phyloP scores from a whole-genome alignment of 495 filamentous ascomycete species.

The Entonaema liquescens region DNA sequence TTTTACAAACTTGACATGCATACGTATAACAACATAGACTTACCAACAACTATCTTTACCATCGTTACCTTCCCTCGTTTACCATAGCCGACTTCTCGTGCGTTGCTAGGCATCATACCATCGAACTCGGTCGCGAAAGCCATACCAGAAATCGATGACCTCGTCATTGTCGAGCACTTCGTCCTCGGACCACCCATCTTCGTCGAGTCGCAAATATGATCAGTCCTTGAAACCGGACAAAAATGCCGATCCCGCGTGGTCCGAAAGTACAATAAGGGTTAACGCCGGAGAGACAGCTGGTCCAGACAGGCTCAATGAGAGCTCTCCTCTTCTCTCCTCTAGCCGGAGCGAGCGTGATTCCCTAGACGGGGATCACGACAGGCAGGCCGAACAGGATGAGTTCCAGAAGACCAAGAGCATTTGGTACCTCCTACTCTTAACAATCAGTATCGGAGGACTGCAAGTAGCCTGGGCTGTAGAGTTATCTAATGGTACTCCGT shows the following conservation, averaged over 20 bases:
- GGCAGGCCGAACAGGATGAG: conserved; percentile 53
- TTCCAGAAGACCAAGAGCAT: conserved; percentile 73
- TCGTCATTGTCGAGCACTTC: conserved; percentile 44
- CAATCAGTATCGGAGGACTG: conserved; percentile 82
- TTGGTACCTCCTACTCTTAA: conserved; percentile 85
- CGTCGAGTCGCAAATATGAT: conserved; percentile 32
- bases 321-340: conserved; percentile 67
- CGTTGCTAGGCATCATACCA: conserved; percentile 1
- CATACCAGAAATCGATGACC: conserved; percentile 38
- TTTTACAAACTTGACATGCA: conserved; percentile 9
- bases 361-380: conserved; percentile 51
- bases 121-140: conserved; percentile 12
- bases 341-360: no score
- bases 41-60: conserved; percentile 1
- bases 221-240: conserved; percentile 16
- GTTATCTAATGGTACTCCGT: conserved; percentile 81
- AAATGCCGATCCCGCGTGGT: conserved; percentile 27
- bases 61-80: not conserved
- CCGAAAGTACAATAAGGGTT: conserved; percentile 32
- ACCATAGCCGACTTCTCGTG: not conserved
- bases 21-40: conserved; percentile 10
- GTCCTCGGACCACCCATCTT: conserved; percentile 33
- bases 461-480: conserved; percentile 97
- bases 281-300: conserved; percentile 20
- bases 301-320: conserved; percentile 57